Conservation (phyloP, 164 flowering plant genomes). For the Tetracentron sinense region DNA sequence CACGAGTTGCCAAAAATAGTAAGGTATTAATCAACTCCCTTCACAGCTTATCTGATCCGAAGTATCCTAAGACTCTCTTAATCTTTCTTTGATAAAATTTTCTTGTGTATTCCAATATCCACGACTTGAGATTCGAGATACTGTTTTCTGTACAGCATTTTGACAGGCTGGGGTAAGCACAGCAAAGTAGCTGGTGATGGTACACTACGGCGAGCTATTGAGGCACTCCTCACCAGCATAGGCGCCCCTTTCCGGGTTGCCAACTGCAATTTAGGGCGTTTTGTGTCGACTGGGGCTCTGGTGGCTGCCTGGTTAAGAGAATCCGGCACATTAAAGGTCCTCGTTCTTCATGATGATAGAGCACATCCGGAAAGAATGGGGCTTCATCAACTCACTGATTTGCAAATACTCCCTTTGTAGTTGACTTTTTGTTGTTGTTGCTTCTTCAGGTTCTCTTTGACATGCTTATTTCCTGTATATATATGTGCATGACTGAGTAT, state of each 20-base stretch:
- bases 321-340: conserved; percentile 66
- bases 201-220: conserved; percentile 65
- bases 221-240: conserved; percentile 68
- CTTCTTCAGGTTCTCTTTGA: not conserved
- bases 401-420: conserved; percentile 28
- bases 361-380: conserved; percentile 24
- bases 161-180: conserved; percentile 99
- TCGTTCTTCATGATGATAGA: conserved; percentile 76
- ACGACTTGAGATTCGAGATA: no score
- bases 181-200: conserved; percentile 95
- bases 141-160: conserved; percentile 48
- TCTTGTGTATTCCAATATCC: no score
- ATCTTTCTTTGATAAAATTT: no score
- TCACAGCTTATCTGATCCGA: not conserved
- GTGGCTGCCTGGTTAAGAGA: conserved; percentile 88
- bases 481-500: not conserved
- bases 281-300: conserved; percentile 69
- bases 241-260: conserved; percentile 87
- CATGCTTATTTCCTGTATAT: conserved; percentile 4
- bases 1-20: conserved; percentile 73
- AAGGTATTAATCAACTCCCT: conserved; percentile 44
- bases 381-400: conserved; percentile 21
- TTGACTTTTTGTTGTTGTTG: not conserved
- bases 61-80: no score
- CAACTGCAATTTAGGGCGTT: conserved; percentile 81